Evolutionary conservation across 345 rosid genomes (phyloP).

Genomic region (Theobroma cacao): DNA sequence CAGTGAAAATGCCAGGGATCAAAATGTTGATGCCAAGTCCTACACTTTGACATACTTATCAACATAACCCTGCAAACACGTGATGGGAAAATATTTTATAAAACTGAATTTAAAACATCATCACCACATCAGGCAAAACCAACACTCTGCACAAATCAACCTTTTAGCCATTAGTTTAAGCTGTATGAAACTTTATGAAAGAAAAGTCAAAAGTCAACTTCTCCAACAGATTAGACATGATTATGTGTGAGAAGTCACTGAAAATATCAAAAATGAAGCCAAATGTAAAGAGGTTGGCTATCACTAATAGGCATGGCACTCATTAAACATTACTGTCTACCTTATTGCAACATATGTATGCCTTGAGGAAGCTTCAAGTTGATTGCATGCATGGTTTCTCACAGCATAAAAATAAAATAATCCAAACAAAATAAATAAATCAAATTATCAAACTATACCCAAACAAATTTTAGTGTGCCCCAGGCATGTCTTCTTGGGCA

Average conservation of each 20-base stretch:
- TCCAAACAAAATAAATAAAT: constrained; percentile 5
- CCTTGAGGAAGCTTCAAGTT: not conserved
- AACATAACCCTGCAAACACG: constrained; percentile 74
- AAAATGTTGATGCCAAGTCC: constrained; percentile 16
- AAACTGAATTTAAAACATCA: constrained; percentile 1
- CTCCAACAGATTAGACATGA: not conserved
- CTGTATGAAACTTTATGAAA: not conserved
- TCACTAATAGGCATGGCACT: not conserved
- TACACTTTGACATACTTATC: constrained; percentile 77
- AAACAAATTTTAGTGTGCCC: not conserved
- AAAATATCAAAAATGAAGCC: not conserved
- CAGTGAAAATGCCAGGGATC: not conserved
- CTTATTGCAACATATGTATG: not conserved
- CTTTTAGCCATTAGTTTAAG: not conserved
- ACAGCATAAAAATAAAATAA: not conserved
- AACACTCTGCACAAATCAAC: not conserved
- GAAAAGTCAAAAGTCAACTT: not conserved
- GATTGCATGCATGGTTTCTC: not conserved
- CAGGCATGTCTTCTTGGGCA: too few species aligned
- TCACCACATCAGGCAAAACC: not conserved
- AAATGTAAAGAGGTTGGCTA: not conserved
- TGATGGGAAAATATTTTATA: not conserved
- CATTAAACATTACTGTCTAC: not conserved
- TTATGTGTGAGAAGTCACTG: not conserved
- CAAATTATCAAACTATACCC: not conserved